Percentiles rank a stretch among this genome's conserved stretches.
phyloP scores from a whole-genome alignment of 2,329 filamentous ascomycete species.

The Dendryphion nanum region DNA sequence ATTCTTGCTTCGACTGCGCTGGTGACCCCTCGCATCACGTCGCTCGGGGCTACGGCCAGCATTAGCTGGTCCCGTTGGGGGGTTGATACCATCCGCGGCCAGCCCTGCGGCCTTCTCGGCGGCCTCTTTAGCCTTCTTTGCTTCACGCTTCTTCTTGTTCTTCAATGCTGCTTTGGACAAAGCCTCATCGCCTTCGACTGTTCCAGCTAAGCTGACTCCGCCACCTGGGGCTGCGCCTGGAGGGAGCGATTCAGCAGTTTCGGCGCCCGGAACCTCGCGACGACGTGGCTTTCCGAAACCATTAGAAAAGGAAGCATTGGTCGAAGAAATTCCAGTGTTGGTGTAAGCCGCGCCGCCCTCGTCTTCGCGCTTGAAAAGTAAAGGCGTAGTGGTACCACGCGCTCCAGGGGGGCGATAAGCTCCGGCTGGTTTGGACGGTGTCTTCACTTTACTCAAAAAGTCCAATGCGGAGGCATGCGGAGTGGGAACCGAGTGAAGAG shows the following conservation, averaged over 20 bases:
- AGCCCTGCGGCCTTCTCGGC: constrained; percentile 52
- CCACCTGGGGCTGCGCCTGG: constrained; percentile 69
- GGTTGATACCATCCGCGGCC: constrained; percentile 26
- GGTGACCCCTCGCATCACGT: constrained; percentile 53
- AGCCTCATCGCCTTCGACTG: constrained; percentile 67
- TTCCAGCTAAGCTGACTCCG: constrained; percentile 64
- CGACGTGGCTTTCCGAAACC: constrained; percentile 76
- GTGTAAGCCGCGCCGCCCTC: constrained; percentile 89
- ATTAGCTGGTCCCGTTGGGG: constrained; percentile 24
- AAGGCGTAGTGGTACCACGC: constrained; percentile 79
- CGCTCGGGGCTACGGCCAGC: constrained; percentile 64
- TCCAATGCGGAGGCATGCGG: constrained; percentile 80
- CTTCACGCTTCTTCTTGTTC: constrained; percentile 98
- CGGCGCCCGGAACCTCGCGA: constrained; percentile 83
- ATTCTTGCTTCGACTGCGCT: constrained; percentile 51
- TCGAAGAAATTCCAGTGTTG: constrained; percentile 72
- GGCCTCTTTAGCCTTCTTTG: constrained; percentile 84
- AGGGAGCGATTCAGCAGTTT: constrained; percentile 62
- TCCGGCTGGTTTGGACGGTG: constrained; percentile 93
- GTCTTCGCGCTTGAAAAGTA: constrained; percentile 97
- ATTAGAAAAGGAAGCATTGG: constrained; percentile 58
- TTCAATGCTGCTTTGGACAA: constrained; percentile 83
- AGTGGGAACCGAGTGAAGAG: constrained; percentile 69
- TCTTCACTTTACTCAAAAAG: constrained; percentile 85
- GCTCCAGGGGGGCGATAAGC: constrained; percentile 95